Percentiles rank a stretch among this genome's conserved stretches.
These are phyloP conservation scores for Cryptococcus hybrid DNA, from an alignment of 1,284 basidiomycete genomes.

Conservation along the genomic window DNA sequence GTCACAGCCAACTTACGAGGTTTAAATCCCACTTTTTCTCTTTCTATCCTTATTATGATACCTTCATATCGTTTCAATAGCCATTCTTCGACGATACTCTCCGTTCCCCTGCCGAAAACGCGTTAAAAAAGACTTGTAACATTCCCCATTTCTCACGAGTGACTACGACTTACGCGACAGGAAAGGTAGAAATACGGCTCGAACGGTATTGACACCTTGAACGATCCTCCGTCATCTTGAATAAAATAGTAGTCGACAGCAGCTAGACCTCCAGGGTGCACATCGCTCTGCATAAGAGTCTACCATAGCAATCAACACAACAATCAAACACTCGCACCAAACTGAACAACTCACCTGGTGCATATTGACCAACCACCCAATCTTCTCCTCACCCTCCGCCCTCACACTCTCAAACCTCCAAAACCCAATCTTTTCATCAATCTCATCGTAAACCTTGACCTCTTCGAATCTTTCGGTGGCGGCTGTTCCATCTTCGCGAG, in stretches of 20 bases:
- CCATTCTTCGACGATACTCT: conserved; percentile 94
- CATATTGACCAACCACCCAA: conserved; percentile 99
- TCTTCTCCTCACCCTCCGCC: conserved; percentile 63
- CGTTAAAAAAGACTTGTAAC: too few relatives aligned
- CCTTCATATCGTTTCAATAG: conserved; percentile 92
- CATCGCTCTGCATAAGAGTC: conserved; percentile 81
- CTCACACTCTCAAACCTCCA: conserved; percentile 60
- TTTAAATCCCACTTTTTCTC: conserved; percentile 91
- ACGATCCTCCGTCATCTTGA: conserved; percentile 93
- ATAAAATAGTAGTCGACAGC: conserved; percentile 98
- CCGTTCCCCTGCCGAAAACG: conserved; percentile 62
- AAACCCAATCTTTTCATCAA: conserved; percentile 94
- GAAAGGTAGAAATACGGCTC: conserved; percentile 94
- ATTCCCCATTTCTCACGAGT: too few relatives aligned
- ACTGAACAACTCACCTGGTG: conserved; percentile 75
- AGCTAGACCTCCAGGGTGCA: conserved; percentile 74
- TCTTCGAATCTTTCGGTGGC: conserved; percentile 80
- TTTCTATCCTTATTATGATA: conserved; percentile 69
- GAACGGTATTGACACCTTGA: conserved; percentile 90
- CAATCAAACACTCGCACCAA: too few relatives aligned
- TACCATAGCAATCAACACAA: too few relatives aligned
- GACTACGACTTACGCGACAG: too few relatives aligned
- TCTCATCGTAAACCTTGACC: conserved; percentile 70
- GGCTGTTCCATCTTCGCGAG: conserved; percentile 76
- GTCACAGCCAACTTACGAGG: conserved; percentile 58